Evolutionary conservation across 2,329 filamentous ascomycete species (phyloP).

Genomic region (Aspergillus versicolor): DNA sequence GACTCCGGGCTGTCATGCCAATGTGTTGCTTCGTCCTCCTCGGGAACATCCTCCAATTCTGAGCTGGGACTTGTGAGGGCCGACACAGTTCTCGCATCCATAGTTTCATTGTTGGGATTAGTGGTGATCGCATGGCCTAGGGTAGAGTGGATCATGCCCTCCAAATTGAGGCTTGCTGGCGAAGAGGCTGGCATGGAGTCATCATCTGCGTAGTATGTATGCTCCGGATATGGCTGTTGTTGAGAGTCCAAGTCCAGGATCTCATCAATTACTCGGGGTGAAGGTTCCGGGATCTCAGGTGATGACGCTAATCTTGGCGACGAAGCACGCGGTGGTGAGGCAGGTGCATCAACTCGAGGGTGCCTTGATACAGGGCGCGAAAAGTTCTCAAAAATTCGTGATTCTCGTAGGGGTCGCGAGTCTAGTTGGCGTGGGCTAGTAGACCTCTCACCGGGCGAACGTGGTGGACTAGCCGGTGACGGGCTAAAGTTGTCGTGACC

Average conservation of each 20-base stretch:
- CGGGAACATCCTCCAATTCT: constrained; percentile 46
- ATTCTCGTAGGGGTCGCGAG: constrained; percentile 27
- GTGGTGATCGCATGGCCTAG: constrained; percentile 43
- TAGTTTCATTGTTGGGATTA: constrained; percentile 39
- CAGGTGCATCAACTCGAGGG: constrained; percentile 39
- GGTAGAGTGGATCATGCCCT: constrained; percentile 29
- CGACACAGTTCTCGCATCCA: constrained; percentile 38
- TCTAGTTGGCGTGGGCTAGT: constrained; percentile 23
- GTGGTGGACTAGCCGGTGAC: constrained; percentile 30
- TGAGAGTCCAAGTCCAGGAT: constrained; percentile 35
- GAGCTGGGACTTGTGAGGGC: constrained; percentile 41
- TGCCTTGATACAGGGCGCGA: constrained; percentile 51
- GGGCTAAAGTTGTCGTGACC: constrained; percentile 22
- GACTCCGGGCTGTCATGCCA: constrained; percentile 32
- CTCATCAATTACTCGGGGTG: constrained; percentile 41
- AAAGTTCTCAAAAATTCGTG: constrained; percentile 53
- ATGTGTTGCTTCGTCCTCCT: constrained; percentile 43
- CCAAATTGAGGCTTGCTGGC: constrained; percentile 24
- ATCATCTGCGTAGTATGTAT: constrained; percentile 26
- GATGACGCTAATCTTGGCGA: constrained; percentile 35
- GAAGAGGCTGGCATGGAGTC: constrained; percentile 12
- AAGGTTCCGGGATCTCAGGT: constrained; percentile 34
- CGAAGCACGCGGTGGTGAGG: constrained; percentile 37
- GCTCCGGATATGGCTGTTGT: constrained; percentile 31
- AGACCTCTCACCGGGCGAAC: constrained; percentile 29